phyloP scores from a whole-genome alignment of 257 asterid genomes.

The Asclepias syriaca region DNA sequence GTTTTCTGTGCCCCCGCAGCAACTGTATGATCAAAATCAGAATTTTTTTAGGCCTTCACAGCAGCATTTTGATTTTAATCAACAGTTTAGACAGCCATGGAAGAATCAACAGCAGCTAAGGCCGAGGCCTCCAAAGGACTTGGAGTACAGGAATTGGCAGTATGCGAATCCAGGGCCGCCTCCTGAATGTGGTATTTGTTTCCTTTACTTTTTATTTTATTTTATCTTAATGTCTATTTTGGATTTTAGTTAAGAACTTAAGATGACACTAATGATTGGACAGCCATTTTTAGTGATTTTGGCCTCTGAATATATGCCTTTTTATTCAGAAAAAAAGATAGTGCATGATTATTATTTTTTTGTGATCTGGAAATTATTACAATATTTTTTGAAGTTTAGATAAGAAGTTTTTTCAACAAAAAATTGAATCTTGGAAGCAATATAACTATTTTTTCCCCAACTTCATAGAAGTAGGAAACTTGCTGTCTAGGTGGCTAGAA shows the following conservation, averaged over 20 bases:
- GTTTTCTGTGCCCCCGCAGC: constrained; percentile 12
- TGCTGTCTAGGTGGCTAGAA: not conserved
- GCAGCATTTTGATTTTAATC: constrained; percentile 30
- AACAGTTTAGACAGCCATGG: constrained; percentile 50
- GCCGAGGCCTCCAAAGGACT: constrained; percentile 55
- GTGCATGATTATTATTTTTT: not conserved
- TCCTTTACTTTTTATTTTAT: not conserved
- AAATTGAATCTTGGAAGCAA: constrained; percentile 2
- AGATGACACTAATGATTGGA: not conserved
- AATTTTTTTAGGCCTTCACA: constrained; percentile 19
- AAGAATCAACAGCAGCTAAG: constrained; percentile 34
- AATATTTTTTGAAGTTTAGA: not conserved
- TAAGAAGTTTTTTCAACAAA: not conserved
- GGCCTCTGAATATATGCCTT: not conserved
- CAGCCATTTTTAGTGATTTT: not conserved
- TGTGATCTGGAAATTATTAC: not conserved
- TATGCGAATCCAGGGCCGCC: constrained; percentile 52
- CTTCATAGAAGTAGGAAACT: not conserved
- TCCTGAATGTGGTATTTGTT: constrained; percentile 46
- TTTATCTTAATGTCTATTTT: not conserved
- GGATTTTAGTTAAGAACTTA: not conserved
- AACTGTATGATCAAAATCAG: constrained; percentile 21
- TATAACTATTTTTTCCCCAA: not conserved
- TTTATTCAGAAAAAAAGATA: not conserved
- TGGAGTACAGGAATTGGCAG: constrained; percentile 75